Evolutionary conservation across 805 yeast species (phyloP).

Genomic region (Saccharomycopsis guyanensis): DNA sequence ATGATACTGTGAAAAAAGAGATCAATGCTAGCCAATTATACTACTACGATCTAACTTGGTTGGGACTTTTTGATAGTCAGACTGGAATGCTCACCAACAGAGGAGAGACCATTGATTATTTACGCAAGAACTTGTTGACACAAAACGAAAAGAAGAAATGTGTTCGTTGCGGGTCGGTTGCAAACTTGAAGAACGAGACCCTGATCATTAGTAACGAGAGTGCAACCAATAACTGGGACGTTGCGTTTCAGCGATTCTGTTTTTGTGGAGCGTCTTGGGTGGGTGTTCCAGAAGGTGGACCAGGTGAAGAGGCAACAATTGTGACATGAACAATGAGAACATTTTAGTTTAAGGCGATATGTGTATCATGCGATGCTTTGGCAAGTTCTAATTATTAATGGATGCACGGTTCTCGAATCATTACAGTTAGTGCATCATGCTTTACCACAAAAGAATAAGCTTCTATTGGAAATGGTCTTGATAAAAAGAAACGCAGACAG

Average conservation of each 20-base stretch:
- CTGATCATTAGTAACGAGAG: constrained; percentile 1
- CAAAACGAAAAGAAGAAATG: constrained; percentile 12
- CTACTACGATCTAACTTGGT: constrained; percentile 13
- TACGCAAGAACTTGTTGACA: constrained; percentile 13
- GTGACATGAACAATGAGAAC: too few species aligned
- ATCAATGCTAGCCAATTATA: constrained; percentile 4
- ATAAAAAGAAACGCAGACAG: too few species aligned
- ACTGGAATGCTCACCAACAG: constrained; percentile 3
- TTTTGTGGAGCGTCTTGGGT: constrained; percentile 20
- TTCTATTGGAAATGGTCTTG: too few species aligned
- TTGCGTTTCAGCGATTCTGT: constrained; percentile 17
- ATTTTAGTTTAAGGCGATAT: too few species aligned
- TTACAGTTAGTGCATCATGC: too few species aligned
- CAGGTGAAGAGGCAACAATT: too few species aligned
- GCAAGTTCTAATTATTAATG: too few species aligned
- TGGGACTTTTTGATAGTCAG: constrained; percentile 9
- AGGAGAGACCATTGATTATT: constrained; percentile 13
- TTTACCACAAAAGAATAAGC: too few species aligned
- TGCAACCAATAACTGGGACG: constrained; percentile 17
- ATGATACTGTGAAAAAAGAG: constrained; percentile 13
- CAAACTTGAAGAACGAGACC: constrained; percentile 10
- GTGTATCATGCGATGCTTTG: too few species aligned
- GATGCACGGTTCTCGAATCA: too few species aligned
- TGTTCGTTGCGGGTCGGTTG: constrained; percentile 18
- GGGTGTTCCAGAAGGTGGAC: background rate